Conservation (phyloP, 2,329 filamentous ascomycete genomes). For the Colletotrichum cuscutae region DNA sequence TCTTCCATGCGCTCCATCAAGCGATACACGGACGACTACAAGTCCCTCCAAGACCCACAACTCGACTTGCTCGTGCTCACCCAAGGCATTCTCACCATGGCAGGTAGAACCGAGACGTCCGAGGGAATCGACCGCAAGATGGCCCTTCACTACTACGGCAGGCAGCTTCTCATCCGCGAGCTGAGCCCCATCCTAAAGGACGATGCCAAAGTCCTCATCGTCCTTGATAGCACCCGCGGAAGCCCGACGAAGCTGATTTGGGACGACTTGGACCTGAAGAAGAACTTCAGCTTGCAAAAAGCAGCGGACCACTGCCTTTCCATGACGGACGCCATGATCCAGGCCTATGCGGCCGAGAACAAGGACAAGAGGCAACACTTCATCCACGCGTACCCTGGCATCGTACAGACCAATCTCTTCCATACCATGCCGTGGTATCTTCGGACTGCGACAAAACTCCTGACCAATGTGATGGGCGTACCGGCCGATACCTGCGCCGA, state of each 20-base stretch:
- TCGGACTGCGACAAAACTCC: constrained; percentile 25
- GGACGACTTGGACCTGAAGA: constrained; percentile 52
- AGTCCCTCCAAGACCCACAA: constrained; percentile 38
- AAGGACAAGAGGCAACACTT: constrained; percentile 43
- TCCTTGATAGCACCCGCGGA: constrained; percentile 46
- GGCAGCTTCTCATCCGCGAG: constrained; percentile 53
- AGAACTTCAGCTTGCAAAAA: constrained; percentile 43
- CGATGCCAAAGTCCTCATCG: constrained; percentile 51
- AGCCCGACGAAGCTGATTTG: constrained; percentile 46
- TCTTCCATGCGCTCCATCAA: constrained; percentile 48
- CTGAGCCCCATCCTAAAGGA: constrained; percentile 49
- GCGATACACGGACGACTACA: constrained; percentile 43
- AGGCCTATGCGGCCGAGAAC: constrained; percentile 44
- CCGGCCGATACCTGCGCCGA: constrained; percentile 43
- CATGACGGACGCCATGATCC: constrained; percentile 52
- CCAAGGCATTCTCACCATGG: constrained; percentile 49
- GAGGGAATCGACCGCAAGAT: constrained; percentile 58
- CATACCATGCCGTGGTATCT: constrained; percentile 45
- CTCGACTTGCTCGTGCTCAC: constrained; percentile 52
- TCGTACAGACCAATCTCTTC: constrained; percentile 47
- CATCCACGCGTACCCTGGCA: constrained; percentile 52
- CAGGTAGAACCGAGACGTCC: constrained; percentile 50
- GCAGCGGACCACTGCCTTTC: constrained; percentile 49
- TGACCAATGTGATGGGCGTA: constrained; percentile 38
- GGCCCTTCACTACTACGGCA: constrained; percentile 57